These are phyloP conservation scores for Tylopilus balloui DNA, from an alignment of 768 basidiomycete genomes.

Conservation along the genomic window DNA sequence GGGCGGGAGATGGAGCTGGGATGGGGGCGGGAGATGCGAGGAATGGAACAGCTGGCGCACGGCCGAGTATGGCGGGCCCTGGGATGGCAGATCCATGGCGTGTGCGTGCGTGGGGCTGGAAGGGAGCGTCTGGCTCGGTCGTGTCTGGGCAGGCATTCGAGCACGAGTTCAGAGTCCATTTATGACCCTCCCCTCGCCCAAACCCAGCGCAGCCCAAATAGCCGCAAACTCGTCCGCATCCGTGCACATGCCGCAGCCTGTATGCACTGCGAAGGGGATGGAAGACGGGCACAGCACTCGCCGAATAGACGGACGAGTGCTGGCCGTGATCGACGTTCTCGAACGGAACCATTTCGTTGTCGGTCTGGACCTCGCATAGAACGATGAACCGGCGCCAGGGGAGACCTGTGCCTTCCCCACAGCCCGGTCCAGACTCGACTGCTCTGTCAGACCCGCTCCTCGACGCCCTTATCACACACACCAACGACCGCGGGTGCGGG, in stretches of 20 bases:
- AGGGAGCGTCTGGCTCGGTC: not conserved
- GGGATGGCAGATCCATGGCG: constrained; percentile 31
- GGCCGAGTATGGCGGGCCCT: constrained; percentile 27
- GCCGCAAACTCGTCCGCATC: constrained; percentile 20
- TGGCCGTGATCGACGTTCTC: constrained; percentile 24
- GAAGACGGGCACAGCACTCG: not conserved
- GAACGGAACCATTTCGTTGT: constrained; percentile 17
- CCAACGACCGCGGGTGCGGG: too few relatives aligned
- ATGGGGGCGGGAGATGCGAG: constrained; percentile 42
- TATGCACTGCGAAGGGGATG: not conserved
- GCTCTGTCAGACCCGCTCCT: constrained; percentile 1
- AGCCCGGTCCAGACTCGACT: constrained; percentile 16
- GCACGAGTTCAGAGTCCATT: constrained; percentile 19
- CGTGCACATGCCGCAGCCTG: not conserved
- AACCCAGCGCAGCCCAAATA: constrained; percentile 25
- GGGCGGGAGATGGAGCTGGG: constrained; percentile 38
- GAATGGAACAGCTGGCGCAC: constrained; percentile 38
- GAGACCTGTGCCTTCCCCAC: constrained; percentile 4
- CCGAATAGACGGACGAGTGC: constrained; percentile 11
- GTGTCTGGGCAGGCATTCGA: constrained; percentile 10
- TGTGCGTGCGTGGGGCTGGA: constrained; percentile 10
- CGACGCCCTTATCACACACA: too few relatives aligned
- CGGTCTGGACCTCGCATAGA: constrained; percentile 23
- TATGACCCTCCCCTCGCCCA: constrained; percentile 20
- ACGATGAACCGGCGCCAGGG: constrained; percentile 24